Evolutionary conservation across 1,139 yeast species (phyloP).

Genomic region (Insectozyma bohioensis): DNA sequence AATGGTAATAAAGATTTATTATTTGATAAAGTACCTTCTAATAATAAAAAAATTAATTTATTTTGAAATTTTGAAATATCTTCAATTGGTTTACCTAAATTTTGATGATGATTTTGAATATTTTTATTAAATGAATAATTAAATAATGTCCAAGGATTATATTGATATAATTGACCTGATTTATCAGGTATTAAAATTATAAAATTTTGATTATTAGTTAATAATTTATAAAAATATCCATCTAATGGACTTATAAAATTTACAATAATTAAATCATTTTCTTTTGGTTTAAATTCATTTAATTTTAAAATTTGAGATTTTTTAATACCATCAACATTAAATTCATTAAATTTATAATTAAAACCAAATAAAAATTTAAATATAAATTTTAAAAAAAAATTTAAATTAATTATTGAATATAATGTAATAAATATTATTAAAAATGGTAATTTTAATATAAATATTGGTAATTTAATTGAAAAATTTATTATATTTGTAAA

Average conservation of each 20-base stretch:
- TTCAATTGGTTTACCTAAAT: constrained; percentile 19
- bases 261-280: constrained; percentile 45
- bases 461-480: constrained; percentile 17
- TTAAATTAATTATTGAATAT: constrained; percentile 19
- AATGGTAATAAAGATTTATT: constrained; percentile 60
- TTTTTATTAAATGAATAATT: constrained; percentile 26
- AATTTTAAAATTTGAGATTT: constrained; percentile 36
- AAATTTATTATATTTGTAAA: constrained; percentile 6
- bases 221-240: constrained; percentile 27
- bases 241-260: constrained; percentile 62
- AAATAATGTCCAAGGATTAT: constrained; percentile 37
- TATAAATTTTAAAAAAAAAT: constrained; percentile 17
- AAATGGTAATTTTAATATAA: constrained; percentile 28
- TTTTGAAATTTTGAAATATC: constrained; percentile 24
- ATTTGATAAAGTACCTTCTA: constrained; percentile 73
- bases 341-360: constrained; percentile 32
- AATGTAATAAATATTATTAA: constrained; percentile 19
- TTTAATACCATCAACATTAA: constrained; percentile 53
- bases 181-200: constrained; percentile 46
- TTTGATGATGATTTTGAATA: too few species aligned
- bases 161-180: constrained; percentile 34
- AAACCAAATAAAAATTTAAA: constrained; percentile 25
- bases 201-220: constrained; percentile 21
- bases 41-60: constrained; percentile 48
- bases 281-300: constrained; percentile 36